Base-by-base conservation (phyloP, 768 basidiomycete species). In the Dacryopinax spathularia region DNA sequence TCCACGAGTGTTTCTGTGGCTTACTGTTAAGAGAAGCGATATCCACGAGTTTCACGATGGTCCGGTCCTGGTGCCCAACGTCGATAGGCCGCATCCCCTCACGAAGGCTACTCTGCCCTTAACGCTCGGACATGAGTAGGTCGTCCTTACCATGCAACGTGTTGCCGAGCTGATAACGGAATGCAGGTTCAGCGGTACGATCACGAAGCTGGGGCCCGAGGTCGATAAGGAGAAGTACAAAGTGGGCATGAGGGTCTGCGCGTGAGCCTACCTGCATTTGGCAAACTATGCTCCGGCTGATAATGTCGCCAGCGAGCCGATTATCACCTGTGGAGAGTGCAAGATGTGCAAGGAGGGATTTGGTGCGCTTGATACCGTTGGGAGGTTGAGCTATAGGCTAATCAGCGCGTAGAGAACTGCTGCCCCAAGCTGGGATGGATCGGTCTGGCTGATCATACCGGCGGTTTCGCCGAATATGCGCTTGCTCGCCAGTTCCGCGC, bases 61-160 rank as follows among this genome's bases (percentile, higher is more conserved):
- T 31, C 63, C 73, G 34, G 65, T 72, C 60, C 70, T 67, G 61
- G 73, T 71, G 56, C 73, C 78, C 20, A 75, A 73, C 16, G 60
- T 62, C 9, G 72, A 73, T 6, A 65, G 68, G 18, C 73, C 78
- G 4, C 73, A 79, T 66, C 68, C 68, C 5, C 39, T 77, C 16
- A 77, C 78, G 0, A 75, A 76, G 16, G 75, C 78, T 62, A 73
- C 68, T 1, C 67, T 77, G 1, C 80, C 80, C 0, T 69, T 78
- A 13, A 77, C 74, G 2, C 70, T 81, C 34, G 80, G 80, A 0
- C 80, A 82, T 65, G 79, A 80, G 78, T 80, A 60, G 43, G 60
- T 59, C 2, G 60, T 62, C 16, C 12, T n/a, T 22, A 1, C 9
- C 27, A 25, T 2, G 15, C 34, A 20, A 16, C 33, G 10, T 15